A percentile compares a stretch with the other conserved stretches of the same genome.
Evolutionary conservation across 225 moss, liverwort and hornwort species (phyloP).

Genomic region (Thuidium tamariscinum): DNA sequence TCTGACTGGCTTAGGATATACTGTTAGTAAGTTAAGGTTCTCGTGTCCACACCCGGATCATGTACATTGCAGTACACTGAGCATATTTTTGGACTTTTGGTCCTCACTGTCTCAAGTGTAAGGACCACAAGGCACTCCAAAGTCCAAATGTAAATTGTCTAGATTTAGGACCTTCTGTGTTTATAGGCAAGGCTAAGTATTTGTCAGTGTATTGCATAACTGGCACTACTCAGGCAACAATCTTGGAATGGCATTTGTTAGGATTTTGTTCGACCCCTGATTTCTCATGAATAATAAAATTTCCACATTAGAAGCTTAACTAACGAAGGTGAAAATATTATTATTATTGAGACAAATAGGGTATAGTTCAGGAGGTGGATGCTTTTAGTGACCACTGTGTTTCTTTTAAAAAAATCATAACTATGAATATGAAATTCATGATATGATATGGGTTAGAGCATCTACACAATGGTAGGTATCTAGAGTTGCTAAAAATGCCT

Average conservation of each 20-base stretch:
- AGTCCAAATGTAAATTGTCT: background rate
- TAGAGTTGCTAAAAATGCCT: too few species aligned
- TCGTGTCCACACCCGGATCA: background rate
- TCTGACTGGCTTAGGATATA: background rate
- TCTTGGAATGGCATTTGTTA: background rate
- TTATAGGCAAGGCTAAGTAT: background rate
- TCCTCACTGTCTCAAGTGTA: background rate
- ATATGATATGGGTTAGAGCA: too few species aligned
- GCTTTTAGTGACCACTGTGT: too few species aligned
- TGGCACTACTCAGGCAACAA: background rate
- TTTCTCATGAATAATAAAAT: background rate
- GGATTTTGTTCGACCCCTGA: too few species aligned
- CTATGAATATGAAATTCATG: too few species aligned
- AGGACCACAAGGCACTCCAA: background rate
- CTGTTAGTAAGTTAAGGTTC: too few species aligned
- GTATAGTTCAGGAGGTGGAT: too few species aligned
- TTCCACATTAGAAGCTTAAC: background rate
- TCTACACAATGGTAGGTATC: too few species aligned
- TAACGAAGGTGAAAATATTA: background rate
- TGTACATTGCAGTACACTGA: background rate
- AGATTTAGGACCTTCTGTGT: background rate
- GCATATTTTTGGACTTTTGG: background rate
- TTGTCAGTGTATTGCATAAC: background rate
- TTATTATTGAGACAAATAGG: too few species aligned
- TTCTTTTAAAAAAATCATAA: too few species aligned